Conservation (phyloP, 305 asterid species). For the Fraxinus platypoda region DNA sequence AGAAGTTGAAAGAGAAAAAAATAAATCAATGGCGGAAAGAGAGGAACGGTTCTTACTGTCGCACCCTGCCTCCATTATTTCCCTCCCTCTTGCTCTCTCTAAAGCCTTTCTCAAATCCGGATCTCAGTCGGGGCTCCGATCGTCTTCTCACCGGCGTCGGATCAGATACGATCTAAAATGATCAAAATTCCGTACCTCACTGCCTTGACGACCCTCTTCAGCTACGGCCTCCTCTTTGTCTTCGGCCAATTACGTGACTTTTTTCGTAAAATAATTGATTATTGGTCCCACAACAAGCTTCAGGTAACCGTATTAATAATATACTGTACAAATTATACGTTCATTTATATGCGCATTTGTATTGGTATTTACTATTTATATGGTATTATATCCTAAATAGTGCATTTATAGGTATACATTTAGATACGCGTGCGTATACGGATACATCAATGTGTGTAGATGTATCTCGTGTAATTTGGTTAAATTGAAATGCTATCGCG, state of each 20-base stretch:
- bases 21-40: constrained; percentile 6
- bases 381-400: neutral
- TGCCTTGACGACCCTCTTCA: constrained; percentile 92
- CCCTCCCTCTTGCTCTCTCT: neutral
- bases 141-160: constrained; percentile 29
- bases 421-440: neutral
- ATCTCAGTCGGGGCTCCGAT: constrained; percentile 35
- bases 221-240: constrained; percentile 94
- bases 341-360: neutral
- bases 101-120: constrained; percentile 20
- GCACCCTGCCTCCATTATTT: neutral
- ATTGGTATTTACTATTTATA: neutral
- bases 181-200: constrained; percentile 90
- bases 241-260: constrained; percentile 95
- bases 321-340: neutral
- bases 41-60: constrained; percentile 17
- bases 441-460: neutral
- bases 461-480: neutral
- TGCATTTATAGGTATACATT: neutral
- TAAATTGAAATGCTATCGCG: neutral
- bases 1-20: neutral
- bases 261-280: constrained; percentile 70
- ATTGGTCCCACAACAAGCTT: constrained; percentile 72
- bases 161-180: constrained; percentile 55
- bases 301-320: constrained; percentile 42